Base-by-base conservation (phyloP, 352 stramenopile species). In the Globisporangium megalacanthum region DNA sequence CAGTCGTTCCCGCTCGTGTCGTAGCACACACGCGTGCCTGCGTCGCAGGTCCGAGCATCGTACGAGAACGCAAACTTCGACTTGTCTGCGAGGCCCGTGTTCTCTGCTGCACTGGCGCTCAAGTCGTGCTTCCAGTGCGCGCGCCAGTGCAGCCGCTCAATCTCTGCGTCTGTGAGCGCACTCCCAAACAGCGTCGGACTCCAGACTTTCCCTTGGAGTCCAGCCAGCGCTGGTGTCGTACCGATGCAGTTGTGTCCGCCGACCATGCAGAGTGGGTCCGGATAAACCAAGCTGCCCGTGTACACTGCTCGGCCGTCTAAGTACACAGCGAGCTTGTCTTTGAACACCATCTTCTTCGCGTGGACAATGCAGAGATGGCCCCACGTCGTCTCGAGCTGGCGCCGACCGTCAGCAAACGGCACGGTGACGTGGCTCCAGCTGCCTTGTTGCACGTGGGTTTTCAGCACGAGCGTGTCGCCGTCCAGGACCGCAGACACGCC, bases 261-360 rank as follows among this genome's bases (percentile, higher is more conserved):
- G 13, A 79, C 58, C 73, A 92, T 86, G 31, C 69, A 72, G 3
- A 86, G 42, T 8, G 81, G 72, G 52, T 95, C 85, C 0, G 83
- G 83, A 41, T 95, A 95, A 5, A 68, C 65, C 49, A 95, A 55
- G 55, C 76, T 87, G 0, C 81, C 85, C 31, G 66, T 83, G 56
- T 85, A 88, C 10, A 83, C 56, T n/a, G 42, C 49, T 13, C 66
- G 69, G 1, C 81, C 83, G 49, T 95, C 69, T n/a, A 85, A 62
- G 57, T 72, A 93, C 31, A 95, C 72, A 0, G 66, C 72, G 10
- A 93, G 37, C 60, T 95, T 95, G 66, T 93, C 85, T 59, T 91
- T 93, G 66, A 93, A 95, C 11, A 95, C 78, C 78, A 95, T 92
- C 52, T 92, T 95, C 62, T 92, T 93, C 1, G 79, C 70, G 58